These are phyloP conservation scores for Hygrophoropsis aurantiaca DNA, from an alignment of 768 basidiomycete species.

Conservation along the genomic window DNA sequence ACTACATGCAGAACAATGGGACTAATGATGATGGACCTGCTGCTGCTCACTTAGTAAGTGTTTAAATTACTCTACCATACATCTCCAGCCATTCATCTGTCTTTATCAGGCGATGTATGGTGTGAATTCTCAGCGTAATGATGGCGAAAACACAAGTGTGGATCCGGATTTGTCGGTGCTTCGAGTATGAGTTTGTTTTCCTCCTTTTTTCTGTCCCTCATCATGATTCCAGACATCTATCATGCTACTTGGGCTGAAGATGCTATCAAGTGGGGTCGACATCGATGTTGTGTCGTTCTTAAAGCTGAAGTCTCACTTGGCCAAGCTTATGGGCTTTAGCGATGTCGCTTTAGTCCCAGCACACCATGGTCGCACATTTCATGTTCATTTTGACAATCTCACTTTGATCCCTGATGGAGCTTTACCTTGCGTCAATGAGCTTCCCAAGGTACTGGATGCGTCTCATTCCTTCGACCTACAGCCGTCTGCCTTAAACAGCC, in stretches of 20 bases:
- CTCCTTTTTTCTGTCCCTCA: background rate
- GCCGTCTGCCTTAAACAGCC: slow-evolving; percentile 44
- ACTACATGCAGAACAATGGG: slow-evolving; percentile 40
- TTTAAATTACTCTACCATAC: too few relatives aligned
- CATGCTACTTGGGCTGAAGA: slow-evolving; percentile 57
- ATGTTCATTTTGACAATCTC: slow-evolving; percentile 54
- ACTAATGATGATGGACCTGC: slow-evolving; percentile 39
- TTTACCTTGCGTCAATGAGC: slow-evolving; percentile 56
- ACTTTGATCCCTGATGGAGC: slow-evolving; percentile 40
- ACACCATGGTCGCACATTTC: slow-evolving; percentile 47
- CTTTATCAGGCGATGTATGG: slow-evolving; percentile 45
- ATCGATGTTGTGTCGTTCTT: slow-evolving; percentile 53
- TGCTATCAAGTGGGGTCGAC: slow-evolving; percentile 63
- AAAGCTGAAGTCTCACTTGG: slow-evolving; percentile 54
- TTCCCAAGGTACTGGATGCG: slow-evolving; percentile 62
- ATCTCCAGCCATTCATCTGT: background rate
- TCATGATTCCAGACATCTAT: slow-evolving; percentile 46
- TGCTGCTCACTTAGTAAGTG: slow-evolving; percentile 41
- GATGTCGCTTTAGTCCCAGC: slow-evolving; percentile 47
- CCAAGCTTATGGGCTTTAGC: slow-evolving; percentile 55
- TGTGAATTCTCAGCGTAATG: slow-evolving; percentile 29
- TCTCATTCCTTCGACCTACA: slow-evolving; percentile 47
- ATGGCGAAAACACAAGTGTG: slow-evolving; percentile 6
- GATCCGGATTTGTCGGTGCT: slow-evolving; percentile 52
- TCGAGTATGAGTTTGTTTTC: slow-evolving; percentile 33